Base-by-base conservation (phyloP, 345 rosid genomes). In the Brassica juncea region DNA sequence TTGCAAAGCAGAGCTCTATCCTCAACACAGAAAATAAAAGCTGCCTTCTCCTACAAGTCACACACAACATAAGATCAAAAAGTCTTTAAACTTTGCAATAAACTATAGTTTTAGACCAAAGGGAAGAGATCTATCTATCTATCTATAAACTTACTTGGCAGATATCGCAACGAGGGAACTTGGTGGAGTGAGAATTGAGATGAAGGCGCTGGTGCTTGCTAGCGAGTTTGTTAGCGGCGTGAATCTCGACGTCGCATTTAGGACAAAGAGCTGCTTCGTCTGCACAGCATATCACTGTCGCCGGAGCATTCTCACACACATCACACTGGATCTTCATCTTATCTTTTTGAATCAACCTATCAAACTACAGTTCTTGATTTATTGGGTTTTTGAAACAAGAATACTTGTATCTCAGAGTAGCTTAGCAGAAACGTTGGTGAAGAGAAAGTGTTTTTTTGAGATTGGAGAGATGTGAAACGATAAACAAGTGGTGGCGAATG, bases 181-280 rank as follows among this genome's bases (percentile, higher is more conserved):
- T 86, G 83, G 83, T 84, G 57, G 97, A 86, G 65, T 90, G 85
- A 74, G 87, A 87, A 6, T 89, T 82, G 61, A 94, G 97, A 52
- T 90, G 97, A 23, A 94, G 94, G 78, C 99, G 84, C 84, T 92
- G 97, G 73, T 94, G 99, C 84, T 94, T 94, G 86, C 94, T 94
- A 0, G 97, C 97, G 30, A 94, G 93, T 84, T 91, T 92, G 71
- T 94, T 94, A 8, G 99, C 99, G 0, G 97, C 97, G 75, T 94
- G 99, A 11, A 94, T 89, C 84, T 92, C 97, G 4, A 92, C 42
- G 75, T 94, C 97, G 15, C 99, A 94, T 76, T 82, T 85, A 3
- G 89, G 82, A 21, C 99, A 94, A 12, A 94, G 86, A n/a, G 99
- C 99, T 0, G 97, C 99, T 84, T 94, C 99, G 35, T 94, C 99